Base-by-base conservation (phyloP, 2,329 filamentous ascomycete genomes). In the Fusarium subtropicale region DNA sequence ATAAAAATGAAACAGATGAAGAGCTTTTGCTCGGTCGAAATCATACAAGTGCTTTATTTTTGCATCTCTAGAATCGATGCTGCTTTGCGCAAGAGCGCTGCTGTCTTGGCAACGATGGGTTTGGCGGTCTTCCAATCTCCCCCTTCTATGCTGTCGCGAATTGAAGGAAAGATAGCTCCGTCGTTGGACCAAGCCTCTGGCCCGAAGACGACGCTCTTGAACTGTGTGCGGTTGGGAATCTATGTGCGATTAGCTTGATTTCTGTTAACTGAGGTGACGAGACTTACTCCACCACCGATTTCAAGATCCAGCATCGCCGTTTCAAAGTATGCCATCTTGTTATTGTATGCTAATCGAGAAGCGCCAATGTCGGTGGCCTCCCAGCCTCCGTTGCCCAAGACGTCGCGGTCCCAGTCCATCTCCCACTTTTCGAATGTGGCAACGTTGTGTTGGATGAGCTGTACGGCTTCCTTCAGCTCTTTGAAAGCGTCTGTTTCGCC, bases 201-300 rank as follows among this genome's bases (percentile, higher is more conserved):
- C 3, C 92, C 95, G 77, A 94, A 97, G 59, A 99, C 82, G 75
- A 97, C 87, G 79, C 97, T 96, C 79, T 97, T 97, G 85, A 94
- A 99, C 80, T 98, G 96, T 7, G 92, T 92, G 69, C 95, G 90
- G 73, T 93, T 93, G 39, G 92, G 92, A 7, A 97, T 87, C 91
- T 94, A n/a, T 31, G 60, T 11, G 9, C 52, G 58, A 70, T 75
- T 52, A 74, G 59, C 39, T 30, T 36, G 4, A 10, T 48, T 48
- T 20, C 26, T 28, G n/a, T 28, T 22, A 31, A 26, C 22, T 55
- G 33, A 16, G 33, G 52, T 34, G 13, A 51, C n/a, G 31, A 47
- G 18, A 89, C 92, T 85, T 87, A 97, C 91, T 62, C 94, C 94
- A 68, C 89, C 90, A 38, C 84, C 88, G 22, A 83, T 79, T 42